These are phyloP conservation scores for Straminergon stramineum DNA, from an alignment of 225 moss, liverwort and hornwort species.

Conservation along the genomic window DNA sequence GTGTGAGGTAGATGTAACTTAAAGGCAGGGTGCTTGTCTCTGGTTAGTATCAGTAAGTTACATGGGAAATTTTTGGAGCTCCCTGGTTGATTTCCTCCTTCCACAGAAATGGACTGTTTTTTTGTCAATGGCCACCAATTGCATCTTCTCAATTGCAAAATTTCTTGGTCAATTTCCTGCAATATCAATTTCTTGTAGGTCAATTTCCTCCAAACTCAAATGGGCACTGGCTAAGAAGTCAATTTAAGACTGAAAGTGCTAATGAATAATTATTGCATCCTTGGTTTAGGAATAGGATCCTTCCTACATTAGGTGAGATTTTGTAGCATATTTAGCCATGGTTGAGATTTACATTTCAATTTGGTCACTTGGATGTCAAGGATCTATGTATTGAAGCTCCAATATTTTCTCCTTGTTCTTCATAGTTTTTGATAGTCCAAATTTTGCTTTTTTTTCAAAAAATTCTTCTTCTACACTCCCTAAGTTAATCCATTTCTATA, in stretches of 20 bases:
- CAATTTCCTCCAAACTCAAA: not conserved
- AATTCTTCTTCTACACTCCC: rapidly evolving
- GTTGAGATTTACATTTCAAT: not conserved
- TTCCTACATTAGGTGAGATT: rapidly evolving
- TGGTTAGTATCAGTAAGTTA: too few species aligned
- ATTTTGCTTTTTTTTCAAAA: not conserved
- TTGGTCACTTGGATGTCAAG: not conserved
- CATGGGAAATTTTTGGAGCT: too few species aligned
- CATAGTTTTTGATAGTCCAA: rapidly evolving
- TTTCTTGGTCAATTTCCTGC: not conserved
- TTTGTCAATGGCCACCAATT: not conserved
- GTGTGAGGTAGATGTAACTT: not conserved
- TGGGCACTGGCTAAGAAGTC: rapidly evolving
- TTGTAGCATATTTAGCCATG: rapidly evolving
- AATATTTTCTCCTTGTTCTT: not conserved
- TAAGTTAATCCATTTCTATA: not conserved
- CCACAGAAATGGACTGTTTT: rapidly evolving
- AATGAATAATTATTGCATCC: not conserved
- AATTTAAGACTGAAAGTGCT: not conserved
- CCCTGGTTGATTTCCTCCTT: not conserved
- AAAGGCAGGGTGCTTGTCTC: not conserved
- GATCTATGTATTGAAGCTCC: not conserved
- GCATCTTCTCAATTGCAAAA: not conserved
- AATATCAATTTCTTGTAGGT: rapidly evolving
- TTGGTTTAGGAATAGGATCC: not conserved